Conservation (phyloP, 2,329 filamentous ascomycete genomes). For the Trichoderma atroviride region DNA sequence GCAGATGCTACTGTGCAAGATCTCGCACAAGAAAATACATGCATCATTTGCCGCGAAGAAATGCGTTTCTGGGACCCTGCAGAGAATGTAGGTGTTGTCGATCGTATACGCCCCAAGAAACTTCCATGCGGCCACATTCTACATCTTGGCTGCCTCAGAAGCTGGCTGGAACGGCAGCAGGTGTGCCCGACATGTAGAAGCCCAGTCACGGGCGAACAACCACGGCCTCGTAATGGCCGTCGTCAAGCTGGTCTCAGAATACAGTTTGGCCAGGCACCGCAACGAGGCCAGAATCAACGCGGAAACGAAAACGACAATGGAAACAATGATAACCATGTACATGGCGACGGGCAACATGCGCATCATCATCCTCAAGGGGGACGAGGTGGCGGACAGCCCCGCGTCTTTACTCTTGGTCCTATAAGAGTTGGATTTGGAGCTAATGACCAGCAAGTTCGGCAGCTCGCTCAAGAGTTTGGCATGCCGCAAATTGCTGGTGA, state of each 20-base stretch:
- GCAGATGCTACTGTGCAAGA: conserved; percentile 89
- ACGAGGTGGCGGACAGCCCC: conserved; percentile 43
- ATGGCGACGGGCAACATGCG: conserved; percentile 28
- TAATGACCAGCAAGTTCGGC: conserved; percentile 65
- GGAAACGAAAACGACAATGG: conserved; percentile 30
- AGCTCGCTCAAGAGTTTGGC: conserved; percentile 67
- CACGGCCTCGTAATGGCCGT: conserved; percentile 33
- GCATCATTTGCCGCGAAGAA: conserved; percentile 95
- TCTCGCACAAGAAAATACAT: conserved; percentile 83
- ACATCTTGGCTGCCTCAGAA: conserved; percentile 91
- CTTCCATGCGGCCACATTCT: conserved; percentile 94
- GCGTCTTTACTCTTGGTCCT: conserved; percentile 73
- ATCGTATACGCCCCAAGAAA: conserved; percentile 89
- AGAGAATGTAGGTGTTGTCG: conserved; percentile 68
- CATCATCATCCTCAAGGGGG: conserved; percentile 31
- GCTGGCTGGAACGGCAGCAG: conserved; percentile 96
- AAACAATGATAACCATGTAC: conserved; percentile 20
- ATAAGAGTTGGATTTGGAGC: conserved; percentile 77
- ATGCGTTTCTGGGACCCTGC: conserved; percentile 77
- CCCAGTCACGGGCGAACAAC: conserved; percentile 59
- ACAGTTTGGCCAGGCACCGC: conserved; percentile 35
- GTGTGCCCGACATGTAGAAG: conserved; percentile 93
- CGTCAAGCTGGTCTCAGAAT: conserved; percentile 38
- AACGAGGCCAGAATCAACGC: conserved; percentile 29
- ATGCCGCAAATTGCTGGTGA: conserved; percentile 40